Conservation (phyloP, 2,329 filamentous ascomycete species). For the Pezicula radicicola region DNA sequence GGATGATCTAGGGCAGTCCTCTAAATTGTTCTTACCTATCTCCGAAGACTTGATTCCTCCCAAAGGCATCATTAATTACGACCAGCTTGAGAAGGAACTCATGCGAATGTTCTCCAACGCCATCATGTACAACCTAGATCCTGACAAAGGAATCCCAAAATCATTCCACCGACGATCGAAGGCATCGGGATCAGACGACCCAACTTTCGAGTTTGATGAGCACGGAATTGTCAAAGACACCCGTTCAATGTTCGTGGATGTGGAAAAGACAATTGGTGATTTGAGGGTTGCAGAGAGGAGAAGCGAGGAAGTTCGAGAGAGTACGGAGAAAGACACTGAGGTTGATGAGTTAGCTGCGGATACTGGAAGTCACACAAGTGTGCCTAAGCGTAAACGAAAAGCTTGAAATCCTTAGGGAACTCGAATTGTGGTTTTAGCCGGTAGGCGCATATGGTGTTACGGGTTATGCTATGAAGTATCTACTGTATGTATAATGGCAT, state of each 20-base stretch:
- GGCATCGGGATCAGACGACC: slow-evolving; percentile 34
- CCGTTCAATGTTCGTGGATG: slow-evolving; percentile 83
- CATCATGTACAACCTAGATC: slow-evolving; percentile 95
- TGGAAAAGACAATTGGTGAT: slow-evolving; percentile 51
- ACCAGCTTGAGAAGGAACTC: slow-evolving; percentile 87
- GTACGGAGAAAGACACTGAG: slow-evolving; percentile 17
- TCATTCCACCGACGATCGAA: slow-evolving; percentile 47
- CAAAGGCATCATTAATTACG: slow-evolving; percentile 86
- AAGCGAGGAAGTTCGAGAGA: slow-evolving; percentile 20
- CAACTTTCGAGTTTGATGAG: slow-evolving; percentile 68
- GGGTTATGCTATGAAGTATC: no score
- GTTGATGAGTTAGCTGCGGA: slow-evolving; percentile 22
- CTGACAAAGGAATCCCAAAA: slow-evolving; percentile 65
- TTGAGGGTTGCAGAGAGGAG: slow-evolving; percentile 26
- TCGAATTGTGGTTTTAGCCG: no score
- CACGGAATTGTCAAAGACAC: slow-evolving; percentile 87
- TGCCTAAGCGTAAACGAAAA: slow-evolving; percentile 21
- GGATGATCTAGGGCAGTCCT: slow-evolving; percentile 51
- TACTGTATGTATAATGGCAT: no score
- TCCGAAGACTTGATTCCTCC: slow-evolving; percentile 79
- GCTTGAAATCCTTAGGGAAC: background rate
- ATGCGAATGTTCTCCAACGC: slow-evolving; percentile 98
- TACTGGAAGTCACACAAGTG: slow-evolving; percentile 13
- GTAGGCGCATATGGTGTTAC: no score
- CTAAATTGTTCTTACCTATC: slow-evolving; percentile 62